Evolutionary conservation across 2,329 filamentous ascomycete genomes (phyloP).

Genomic region (Cladosporium sp.): DNA sequence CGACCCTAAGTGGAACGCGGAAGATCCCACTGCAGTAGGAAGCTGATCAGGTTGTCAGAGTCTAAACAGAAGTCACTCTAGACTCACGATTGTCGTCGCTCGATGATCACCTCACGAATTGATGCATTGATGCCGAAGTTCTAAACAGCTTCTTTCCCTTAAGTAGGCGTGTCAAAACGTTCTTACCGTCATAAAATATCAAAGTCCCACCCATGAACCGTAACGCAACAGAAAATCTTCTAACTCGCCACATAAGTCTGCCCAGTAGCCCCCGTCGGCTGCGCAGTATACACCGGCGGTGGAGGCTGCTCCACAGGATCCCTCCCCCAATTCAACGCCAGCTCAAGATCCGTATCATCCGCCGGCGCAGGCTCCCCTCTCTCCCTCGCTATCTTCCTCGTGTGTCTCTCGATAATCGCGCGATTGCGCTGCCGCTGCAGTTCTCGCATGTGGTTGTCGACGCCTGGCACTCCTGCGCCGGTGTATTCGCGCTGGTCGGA

Average conservation of each 20-base stretch:
- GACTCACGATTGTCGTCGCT: not conserved
- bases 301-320: not conserved
- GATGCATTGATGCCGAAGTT: not conserved
- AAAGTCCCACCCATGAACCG: not conserved
- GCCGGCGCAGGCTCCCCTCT: constrained; percentile 20
- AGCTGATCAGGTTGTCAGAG: not conserved
- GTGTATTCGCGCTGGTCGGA: constrained; percentile 23
- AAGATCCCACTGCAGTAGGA: constrained; percentile 32
- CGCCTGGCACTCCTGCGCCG: not conserved
- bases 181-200: not conserved
- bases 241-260: not conserved
- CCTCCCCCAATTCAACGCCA: not conserved
- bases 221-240: not conserved
- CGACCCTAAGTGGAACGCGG: constrained; percentile 41
- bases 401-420: constrained; percentile 24
- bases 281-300: not conserved
- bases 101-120: not conserved
- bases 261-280: not conserved
- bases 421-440: constrained; percentile 22
- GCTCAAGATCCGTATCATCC: constrained; percentile 5
- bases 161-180: not conserved
- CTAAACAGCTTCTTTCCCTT: not conserved
- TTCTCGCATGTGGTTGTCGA: constrained; percentile 16
- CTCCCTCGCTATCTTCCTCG: constrained; percentile 22
- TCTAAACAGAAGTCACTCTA: not conserved